These are phyloP conservation scores for Paecilomyces sp. DNA, from an alignment of 2,329 filamentous ascomycete genomes.

Conservation along the genomic window DNA sequence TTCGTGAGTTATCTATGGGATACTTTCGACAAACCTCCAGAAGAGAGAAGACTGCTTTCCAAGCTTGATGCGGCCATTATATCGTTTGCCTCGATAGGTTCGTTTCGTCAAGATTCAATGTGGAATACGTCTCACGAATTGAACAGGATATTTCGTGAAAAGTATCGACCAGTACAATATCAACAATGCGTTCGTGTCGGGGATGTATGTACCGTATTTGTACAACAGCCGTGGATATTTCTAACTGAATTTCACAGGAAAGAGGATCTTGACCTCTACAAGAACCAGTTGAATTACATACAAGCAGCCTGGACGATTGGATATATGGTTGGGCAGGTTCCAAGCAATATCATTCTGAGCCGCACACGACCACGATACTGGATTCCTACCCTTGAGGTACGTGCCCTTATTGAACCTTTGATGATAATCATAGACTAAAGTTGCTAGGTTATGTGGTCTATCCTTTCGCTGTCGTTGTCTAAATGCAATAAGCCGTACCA, in stretches of 20 bases:
- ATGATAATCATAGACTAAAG: neutral
- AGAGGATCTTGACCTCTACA: slow-evolving; percentile 46
- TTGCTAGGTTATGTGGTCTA: slow-evolving; percentile 39
- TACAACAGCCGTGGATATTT: neutral
- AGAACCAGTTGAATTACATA: slow-evolving; percentile 51
- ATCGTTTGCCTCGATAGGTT: slow-evolving; percentile 40
- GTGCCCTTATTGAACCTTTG: neutral
- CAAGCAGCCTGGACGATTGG: slow-evolving; percentile 54
- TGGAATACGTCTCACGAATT: neutral
- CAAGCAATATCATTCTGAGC: slow-evolving; percentile 46
- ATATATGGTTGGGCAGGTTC: slow-evolving; percentile 50
- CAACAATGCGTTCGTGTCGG: slow-evolving; percentile 42
- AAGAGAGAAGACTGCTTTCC: slow-evolving; percentile 43
- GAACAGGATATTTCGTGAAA: slow-evolving; percentile 44
- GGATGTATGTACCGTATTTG: slow-evolving; percentile 27
- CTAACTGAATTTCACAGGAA: slow-evolving; percentile 30
- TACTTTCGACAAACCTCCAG: slow-evolving; percentile 44
- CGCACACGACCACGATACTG: slow-evolving; percentile 40
- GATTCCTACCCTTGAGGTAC: slow-evolving; percentile 42
- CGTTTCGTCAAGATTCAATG: neutral
- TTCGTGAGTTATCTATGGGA: slow-evolving; percentile 49
- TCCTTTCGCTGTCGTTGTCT: slow-evolving; percentile 41
- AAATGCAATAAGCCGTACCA: slow-evolving; percentile 35
- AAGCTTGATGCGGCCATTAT: slow-evolving; percentile 44
- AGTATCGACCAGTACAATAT: slow-evolving; percentile 41